Percentiles rank a stretch among this genome's conserved stretches.
phyloP scores from a whole-genome alignment of 2,329 filamentous ascomycete genomes.

The Trichoderma brevicompactum region DNA sequence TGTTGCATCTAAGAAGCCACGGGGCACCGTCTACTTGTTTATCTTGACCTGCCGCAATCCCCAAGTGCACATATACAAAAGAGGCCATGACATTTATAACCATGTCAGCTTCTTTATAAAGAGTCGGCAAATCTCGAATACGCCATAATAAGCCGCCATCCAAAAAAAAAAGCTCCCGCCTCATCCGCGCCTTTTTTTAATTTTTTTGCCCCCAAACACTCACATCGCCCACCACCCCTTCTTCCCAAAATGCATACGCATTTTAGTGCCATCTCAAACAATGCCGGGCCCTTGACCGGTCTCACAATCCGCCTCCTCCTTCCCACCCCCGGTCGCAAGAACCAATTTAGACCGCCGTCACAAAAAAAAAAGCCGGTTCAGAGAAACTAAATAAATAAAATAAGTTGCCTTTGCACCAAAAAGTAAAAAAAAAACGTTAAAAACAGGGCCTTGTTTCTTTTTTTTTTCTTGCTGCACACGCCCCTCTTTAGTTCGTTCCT shows the following conservation, averaged over 20 bases:
- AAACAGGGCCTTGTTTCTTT: background rate
- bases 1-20: background rate
- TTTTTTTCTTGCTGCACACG: conserved; percentile 15
- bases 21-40: too few species aligned
- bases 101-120: too few species aligned
- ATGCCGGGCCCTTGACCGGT: conserved; percentile 1
- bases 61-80: too few species aligned
- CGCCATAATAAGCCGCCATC: too few species aligned
- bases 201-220: too few species aligned
- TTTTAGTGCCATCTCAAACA: background rate
- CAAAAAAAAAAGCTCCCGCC: too few species aligned
- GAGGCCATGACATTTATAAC: too few species aligned
- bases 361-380: background rate
- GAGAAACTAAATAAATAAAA: background rate
- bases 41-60: too few species aligned
- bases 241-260: too few species aligned
- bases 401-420: background rate
- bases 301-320: background rate
- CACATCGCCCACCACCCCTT: too few species aligned
- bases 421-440: background rate
- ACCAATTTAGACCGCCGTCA: background rate
- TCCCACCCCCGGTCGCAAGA: background rate
- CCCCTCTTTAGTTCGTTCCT: conserved; percentile 11
- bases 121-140: too few species aligned
- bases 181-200: too few species aligned